Percentiles rank a stretch among this genome's conserved stretches.
Evolutionary conservation across 2,329 filamentous ascomycete genomes (phyloP).

Genomic region (Alternaria tenuissima): DNA sequence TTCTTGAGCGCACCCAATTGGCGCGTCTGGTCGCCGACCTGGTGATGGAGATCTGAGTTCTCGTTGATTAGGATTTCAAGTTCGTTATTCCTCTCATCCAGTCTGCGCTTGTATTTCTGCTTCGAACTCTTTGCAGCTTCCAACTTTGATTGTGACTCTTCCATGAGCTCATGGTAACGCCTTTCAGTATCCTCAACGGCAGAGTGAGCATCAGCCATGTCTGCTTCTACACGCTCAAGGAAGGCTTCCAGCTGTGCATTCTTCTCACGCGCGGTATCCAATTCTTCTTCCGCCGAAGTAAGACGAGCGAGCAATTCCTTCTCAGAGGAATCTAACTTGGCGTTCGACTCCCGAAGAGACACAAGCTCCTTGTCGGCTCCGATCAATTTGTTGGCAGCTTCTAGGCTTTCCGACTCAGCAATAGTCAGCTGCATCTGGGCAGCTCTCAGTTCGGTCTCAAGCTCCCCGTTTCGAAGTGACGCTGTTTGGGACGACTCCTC

Average conservation of each 20-base stretch:
- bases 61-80: constrained; percentile 38
- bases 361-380: constrained; percentile 41
- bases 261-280: constrained; percentile 36
- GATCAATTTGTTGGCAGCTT: constrained; percentile 22
- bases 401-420: constrained; percentile 34
- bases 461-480: constrained; percentile 13
- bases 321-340: constrained; percentile 40
- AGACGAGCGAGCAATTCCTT: constrained; percentile 39
- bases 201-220: constrained; percentile 41
- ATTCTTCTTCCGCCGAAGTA: constrained; percentile 42
- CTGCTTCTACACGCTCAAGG: constrained; percentile 41
- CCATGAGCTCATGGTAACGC: constrained; percentile 36
- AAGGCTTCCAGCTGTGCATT: constrained; percentile 46
- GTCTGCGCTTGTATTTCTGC: constrained; percentile 42
- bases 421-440: constrained; percentile 32
- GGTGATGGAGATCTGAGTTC: constrained; percentile 39
- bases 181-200: constrained; percentile 43
- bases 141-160: constrained; percentile 43
- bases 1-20: constrained; percentile 35
- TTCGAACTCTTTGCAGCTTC: constrained; percentile 36
- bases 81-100: constrained; percentile 39
- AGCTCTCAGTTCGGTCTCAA: constrained; percentile 32
- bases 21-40: constrained; percentile 35
- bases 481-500: constrained; percentile 15
- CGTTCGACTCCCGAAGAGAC: constrained; percentile 36